Conservation (phyloP, 2,329 filamentous ascomycete genomes). For the Mariannaea elegans region DNA sequence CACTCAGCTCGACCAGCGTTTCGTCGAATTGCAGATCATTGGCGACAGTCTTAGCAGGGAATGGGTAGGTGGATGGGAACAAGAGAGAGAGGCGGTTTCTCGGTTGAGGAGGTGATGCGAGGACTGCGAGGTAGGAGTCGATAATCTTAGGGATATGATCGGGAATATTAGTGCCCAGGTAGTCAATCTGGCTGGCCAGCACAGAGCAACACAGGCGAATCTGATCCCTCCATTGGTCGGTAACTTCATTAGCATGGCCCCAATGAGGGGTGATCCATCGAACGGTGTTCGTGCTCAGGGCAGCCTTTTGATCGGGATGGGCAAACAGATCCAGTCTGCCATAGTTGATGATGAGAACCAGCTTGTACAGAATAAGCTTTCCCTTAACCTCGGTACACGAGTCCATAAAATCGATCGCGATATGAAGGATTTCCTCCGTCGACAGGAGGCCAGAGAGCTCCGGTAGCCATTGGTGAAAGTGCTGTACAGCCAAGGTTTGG, state of each 20-base stretch:
- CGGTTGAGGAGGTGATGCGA: constrained; percentile 60
- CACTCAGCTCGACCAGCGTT: constrained; percentile 85
- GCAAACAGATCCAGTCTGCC: constrained; percentile 84
- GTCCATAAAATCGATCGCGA: constrained; percentile 93
- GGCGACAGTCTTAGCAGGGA: constrained; percentile 75
- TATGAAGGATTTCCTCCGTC: constrained; percentile 86
- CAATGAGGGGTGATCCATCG: constrained; percentile 94
- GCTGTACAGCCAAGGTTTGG: constrained; percentile 93
- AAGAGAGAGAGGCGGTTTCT: constrained; percentile 82
- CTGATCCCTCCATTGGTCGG: constrained; percentile 90
- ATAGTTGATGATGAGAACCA: constrained; percentile 93
- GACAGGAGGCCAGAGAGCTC: constrained; percentile 81
- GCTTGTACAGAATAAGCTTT: constrained; percentile 89
- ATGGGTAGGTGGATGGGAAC: constrained; percentile 91
- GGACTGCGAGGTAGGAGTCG: constrained; percentile 84
- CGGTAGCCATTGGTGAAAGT: constrained; percentile 97
- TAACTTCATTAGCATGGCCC: constrained; percentile 78
- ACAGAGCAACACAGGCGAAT: constrained; percentile 94
- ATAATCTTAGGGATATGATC: constrained; percentile 92
- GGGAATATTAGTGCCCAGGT: constrained; percentile 82
- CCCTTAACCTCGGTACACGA: constrained; percentile 88
- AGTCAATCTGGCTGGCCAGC: constrained; percentile 82
- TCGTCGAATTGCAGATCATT: constrained; percentile 78
- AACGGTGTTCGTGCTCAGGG: constrained; percentile 82
- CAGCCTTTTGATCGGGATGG: constrained; percentile 76